Conservation (phyloP, 108 stramenopile genomes). For the Cyclotella choctawhatcheeana region DNA sequence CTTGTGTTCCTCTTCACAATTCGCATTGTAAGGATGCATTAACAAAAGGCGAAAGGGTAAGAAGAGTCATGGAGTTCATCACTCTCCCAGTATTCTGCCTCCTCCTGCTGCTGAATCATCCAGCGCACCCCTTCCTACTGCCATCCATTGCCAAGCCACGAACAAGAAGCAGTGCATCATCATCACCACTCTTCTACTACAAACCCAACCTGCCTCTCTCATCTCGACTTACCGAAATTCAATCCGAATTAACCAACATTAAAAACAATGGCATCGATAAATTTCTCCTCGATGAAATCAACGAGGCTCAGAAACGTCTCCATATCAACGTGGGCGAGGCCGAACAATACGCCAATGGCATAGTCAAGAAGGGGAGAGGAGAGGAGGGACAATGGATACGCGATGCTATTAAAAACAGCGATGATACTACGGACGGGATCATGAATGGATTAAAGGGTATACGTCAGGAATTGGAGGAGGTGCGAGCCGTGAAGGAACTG, state of each 20-base stretch:
- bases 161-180: too few species aligned
- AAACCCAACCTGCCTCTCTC: constrained; percentile 14
- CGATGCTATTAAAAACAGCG: background rate
- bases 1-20: too few species aligned
- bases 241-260: constrained; percentile 11
- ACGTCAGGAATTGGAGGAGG: constrained; percentile 15
- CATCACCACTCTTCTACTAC: constrained; percentile 1
- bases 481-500: constrained; percentile 2
- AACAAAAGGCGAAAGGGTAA: too few species aligned
- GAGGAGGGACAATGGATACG: constrained; percentile 8
- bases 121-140: too few species aligned
- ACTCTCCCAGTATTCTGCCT: too few species aligned
- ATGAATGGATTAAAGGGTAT: constrained; percentile 15
- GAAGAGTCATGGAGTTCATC: too few species aligned
- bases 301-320: constrained; percentile 2
- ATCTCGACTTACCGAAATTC: constrained; percentile 5
- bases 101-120: too few species aligned
- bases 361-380: constrained; percentile 4
- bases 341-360: constrained; percentile 2
- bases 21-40: too few species aligned
- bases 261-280: background rate
- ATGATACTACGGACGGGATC: background rate
- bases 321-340: background rate
- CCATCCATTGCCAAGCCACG: too few species aligned
- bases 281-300: constrained; percentile 11